Evolutionary conservation across 1,284 basidiomycete species (phyloP), one percentile per base, ranked within the genome.

Genomic region (Moesziomyces sp.): DNA sequence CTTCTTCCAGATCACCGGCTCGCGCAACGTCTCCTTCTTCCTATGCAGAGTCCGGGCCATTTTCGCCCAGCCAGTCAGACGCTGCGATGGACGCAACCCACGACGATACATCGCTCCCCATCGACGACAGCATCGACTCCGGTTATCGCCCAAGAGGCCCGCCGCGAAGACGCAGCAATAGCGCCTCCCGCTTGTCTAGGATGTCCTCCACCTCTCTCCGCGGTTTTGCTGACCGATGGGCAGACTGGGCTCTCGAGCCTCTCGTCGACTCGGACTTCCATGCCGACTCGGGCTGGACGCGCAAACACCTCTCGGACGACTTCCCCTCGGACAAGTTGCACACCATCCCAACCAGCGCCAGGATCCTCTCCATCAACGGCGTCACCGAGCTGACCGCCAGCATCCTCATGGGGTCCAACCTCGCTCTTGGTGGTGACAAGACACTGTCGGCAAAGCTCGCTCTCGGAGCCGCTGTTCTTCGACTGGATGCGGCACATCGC

Each of bases 221-320:
- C 44, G 75, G 71, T 21, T 77, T 71, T 53, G 74, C 77, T 14
- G 74, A 78, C 43, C 74, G 74, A 13, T 79, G 78, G 78, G 70
- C 76, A 13, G 78, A 79, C 38, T 79, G 78, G 78, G 78, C 78
- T 4, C 52, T 79, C 13, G 78, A 79, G 53, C 76, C 76, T 1
- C 34, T 74, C 26, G 46, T 64, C 49, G 62, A 70, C 16, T 78
- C 78, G 13, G 59, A 64, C 45, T 77, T 75, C 46, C 63, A 66
- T 30, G 50, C 71, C 40, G 77, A 80, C 28, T 77, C 78, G 1
- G 72, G 74, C 7, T 80, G 78, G 78, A 54, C 57, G 10, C 67
- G 54, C 14, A 34, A 56, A 26, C 48, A 63, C 19, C 18, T 53
- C 1, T 56, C 67, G 19, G 34, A 61, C 10, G 59, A 60, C 50